Base-by-base conservation (phyloP, 495 filamentous ascomycete species). In the Chaetomium tenue region DNA sequence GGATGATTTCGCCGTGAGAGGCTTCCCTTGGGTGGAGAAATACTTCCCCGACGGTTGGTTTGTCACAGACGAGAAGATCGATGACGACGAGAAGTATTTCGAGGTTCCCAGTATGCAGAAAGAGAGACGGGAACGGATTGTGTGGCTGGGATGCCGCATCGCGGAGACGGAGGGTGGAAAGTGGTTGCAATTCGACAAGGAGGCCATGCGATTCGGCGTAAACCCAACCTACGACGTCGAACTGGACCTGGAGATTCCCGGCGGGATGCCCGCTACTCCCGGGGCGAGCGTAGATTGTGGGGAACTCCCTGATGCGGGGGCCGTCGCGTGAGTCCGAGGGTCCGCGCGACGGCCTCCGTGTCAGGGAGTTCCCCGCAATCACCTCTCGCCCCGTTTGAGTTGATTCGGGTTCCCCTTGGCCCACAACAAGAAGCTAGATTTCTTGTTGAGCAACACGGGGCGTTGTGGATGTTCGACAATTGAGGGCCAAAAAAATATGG, bases 1-100 rank as follows among this genome's bases (percentile, higher is more conserved):
- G 0, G 94, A 97, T 66, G 94, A 98, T 66, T 97, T 86, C 64
- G 79, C 87, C 0, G 85, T 96, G 60, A 84, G 89, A 6, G 94
- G 93, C 0, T 83, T 93, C 22, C 70, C 87, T 4, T 96, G 88
- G 86, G 84, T 83, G 5, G 81, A 86, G 48, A 71, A 76, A 12
- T 90, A 92, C 62, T 94, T 87, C 60, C 90, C 91, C 0, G 66
- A 77, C 0, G 72, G 77, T 2, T 97, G 88, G 81, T 96, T 96
- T 69, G 72, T 80, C 4, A 82, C 25, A 0, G 44, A 84, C 58
- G 83, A 86, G 16, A 83, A 83, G 65, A 82, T 88, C 7, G 91
- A 92, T 59, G 89, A 94, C 42, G 90, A 94, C 23, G 89, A 91
- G 62, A 85, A 90, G 23, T 82, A 84, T 42, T 80, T 90, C 22